These are phyloP conservation scores for Venturia carpophila DNA, from an alignment of 2,329 filamentous ascomycete genomes.

Conservation along the genomic window DNA sequence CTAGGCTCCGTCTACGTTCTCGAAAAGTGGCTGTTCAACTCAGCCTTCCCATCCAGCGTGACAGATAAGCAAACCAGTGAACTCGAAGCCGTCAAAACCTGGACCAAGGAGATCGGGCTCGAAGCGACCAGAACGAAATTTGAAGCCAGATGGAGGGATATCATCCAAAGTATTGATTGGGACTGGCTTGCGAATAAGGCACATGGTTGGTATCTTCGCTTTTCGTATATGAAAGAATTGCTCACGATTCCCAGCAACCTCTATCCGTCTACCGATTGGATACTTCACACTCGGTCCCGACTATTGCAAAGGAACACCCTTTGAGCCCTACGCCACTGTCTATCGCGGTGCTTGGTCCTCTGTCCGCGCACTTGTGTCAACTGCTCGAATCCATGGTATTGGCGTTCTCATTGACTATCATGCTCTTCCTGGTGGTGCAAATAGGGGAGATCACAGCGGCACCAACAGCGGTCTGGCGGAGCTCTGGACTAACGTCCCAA, in stretches of 20 bases:
- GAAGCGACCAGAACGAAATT: conserved; percentile 43
- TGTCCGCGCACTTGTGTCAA: conserved; percentile 41
- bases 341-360: conserved; percentile 48
- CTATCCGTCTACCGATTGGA: conserved; percentile 52
- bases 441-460: conserved; percentile 48
- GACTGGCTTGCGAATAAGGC: conserved; percentile 46
- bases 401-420: conserved; percentile 53
- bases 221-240: not conserved
- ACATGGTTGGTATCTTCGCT: conserved; percentile 33
- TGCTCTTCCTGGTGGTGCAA: conserved; percentile 51
- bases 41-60: conserved; percentile 40
- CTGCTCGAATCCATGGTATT: conserved; percentile 42
- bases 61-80: conserved; percentile 40
- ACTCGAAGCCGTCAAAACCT: conserved; percentile 44
- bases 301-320: conserved; percentile 46
- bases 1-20: conserved; percentile 53
- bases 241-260: conserved; percentile 32
- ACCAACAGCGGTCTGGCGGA: conserved; percentile 45
- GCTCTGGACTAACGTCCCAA: conserved; percentile 41
- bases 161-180: conserved; percentile 45
- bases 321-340: conserved; percentile 41
- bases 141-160: conserved; percentile 47
- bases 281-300: conserved; percentile 49
- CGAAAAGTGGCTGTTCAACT: conserved; percentile 49
- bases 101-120: conserved; percentile 40